A percentile compares a stretch with the other conserved stretches of the same genome.
phyloP scores from a whole-genome alignment of 495 filamentous ascomycete species.

The Penicillium cinerascens region DNA sequence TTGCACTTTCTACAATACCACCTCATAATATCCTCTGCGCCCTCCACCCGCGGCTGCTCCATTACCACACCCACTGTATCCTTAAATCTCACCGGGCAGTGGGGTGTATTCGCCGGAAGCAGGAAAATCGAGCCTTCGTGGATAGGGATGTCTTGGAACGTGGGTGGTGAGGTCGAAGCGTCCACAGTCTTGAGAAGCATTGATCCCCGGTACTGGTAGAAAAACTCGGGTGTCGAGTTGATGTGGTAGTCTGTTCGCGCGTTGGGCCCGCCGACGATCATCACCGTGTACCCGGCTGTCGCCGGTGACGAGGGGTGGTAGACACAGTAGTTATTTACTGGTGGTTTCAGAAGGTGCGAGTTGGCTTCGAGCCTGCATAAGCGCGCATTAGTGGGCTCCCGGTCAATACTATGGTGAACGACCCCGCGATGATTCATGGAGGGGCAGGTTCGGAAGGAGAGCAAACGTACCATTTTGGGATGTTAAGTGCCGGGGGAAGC shows the following conservation, averaged over 20 bases:
- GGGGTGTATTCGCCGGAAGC: constrained; percentile 84
- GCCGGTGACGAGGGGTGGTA: constrained; percentile 59
- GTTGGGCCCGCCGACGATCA: constrained; percentile 96
- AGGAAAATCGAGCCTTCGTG: constrained; percentile 93
- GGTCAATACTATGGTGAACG: background rate
- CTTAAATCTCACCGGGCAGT: constrained; percentile 69
- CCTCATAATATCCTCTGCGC: constrained; percentile 70
- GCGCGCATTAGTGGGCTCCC: background rate
- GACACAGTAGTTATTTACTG: constrained; percentile 96
- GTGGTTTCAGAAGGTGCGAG: constrained; percentile 87
- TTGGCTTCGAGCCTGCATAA: constrained; percentile 80
- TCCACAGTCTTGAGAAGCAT: constrained; percentile 94
- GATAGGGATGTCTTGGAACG: constrained; percentile 82
- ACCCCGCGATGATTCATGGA: constrained; percentile 19
- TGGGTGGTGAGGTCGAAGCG: constrained; percentile 44
- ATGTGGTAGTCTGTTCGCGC: constrained; percentile 98
- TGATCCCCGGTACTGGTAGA: constrained; percentile 89
- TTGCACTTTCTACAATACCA: constrained; percentile 75
- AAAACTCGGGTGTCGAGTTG: constrained; percentile 94
- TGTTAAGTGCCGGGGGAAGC: constrained; percentile 57
- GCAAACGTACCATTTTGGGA: constrained; percentile 74
- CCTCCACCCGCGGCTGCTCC: constrained; percentile 75
- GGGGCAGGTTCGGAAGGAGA: constrained; percentile 12
- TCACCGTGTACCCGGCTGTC: constrained; percentile 46
- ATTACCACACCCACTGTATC: constrained; percentile 80